Conservation (phyloP, 371 early-diverging fungal species). For the Mycotypha africana region DNA sequence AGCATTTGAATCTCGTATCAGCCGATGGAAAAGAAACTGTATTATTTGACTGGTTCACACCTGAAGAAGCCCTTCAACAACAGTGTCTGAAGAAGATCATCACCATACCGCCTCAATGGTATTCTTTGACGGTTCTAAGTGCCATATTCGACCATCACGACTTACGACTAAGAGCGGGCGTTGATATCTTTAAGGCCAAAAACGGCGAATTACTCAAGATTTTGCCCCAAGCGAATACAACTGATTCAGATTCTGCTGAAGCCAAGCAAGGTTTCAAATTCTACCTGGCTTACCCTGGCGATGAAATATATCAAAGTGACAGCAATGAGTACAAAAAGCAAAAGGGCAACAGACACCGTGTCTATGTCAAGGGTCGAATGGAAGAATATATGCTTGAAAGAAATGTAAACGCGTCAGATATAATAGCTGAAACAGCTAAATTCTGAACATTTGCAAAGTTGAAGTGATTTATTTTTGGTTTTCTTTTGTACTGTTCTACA, state of each 20-base stretch:
- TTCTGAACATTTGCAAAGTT: no score
- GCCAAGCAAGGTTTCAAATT: conserved; percentile 13
- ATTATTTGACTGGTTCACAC: conserved; percentile 63
- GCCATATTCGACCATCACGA: conserved; percentile 20
- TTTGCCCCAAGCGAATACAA: conserved; percentile 42
- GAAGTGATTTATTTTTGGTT: no score
- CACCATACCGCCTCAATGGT: conserved; percentile 68
- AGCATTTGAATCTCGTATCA: conserved; percentile 10
- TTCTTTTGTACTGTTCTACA: no score
- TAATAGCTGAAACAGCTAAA: no score
- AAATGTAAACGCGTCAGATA: conserved; percentile 21
- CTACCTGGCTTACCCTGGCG: conserved; percentile 39
- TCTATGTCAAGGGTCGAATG: conserved; percentile 32
- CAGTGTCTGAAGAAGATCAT: conserved; percentile 21
- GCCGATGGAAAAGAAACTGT: conserved; percentile 67
- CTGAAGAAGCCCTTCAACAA: conserved; percentile 43
- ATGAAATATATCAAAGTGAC: conserved; percentile 21
- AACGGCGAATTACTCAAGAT: conserved; percentile 20
- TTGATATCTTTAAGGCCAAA: conserved; percentile 23
- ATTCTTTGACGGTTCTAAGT: conserved; percentile 41
- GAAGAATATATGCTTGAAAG: conserved; percentile 19
- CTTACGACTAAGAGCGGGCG: conserved; percentile 25
- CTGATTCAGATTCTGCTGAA: conserved; percentile 9
- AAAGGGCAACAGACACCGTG: conserved; percentile 27
- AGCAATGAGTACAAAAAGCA: conserved; percentile 6